phyloP scores from a whole-genome alignment of 331 rosid species.

The Rhamnella rubrinervis region DNA sequence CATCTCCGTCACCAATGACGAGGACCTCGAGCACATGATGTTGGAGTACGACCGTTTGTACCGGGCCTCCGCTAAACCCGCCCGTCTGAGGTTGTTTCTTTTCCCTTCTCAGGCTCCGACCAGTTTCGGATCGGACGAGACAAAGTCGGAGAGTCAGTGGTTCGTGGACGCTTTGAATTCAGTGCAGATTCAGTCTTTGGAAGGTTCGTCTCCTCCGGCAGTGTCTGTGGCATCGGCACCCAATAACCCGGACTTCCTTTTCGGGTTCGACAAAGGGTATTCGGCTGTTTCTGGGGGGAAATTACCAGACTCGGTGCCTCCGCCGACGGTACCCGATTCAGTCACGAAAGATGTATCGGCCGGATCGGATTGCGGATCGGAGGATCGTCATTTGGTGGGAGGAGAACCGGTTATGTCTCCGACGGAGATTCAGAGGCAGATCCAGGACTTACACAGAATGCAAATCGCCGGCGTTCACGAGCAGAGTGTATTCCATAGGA shows the following conservation, averaged over 20 bases:
- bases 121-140: slow-evolving; percentile 31
- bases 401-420: slow-evolving; percentile 33
- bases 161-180: slow-evolving; percentile 86
- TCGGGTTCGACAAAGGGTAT: slow-evolving; percentile 67
- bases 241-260: slow-evolving; percentile 66
- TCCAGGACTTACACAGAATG: slow-evolving; percentile 52
- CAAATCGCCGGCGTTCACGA: slow-evolving; percentile 40
- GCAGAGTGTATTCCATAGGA: slow-evolving; percentile 38
- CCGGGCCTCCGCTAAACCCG: slow-evolving; percentile 71
- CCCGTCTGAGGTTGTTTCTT: slow-evolving; percentile 66
- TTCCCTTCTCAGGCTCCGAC: slow-evolving; percentile 39
- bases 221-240: slow-evolving; percentile 8
- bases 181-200: slow-evolving; percentile 47
- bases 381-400: slow-evolving; percentile 42
- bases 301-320: slow-evolving; percentile 28
- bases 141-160: slow-evolving; percentile 69
- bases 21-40: slow-evolving; percentile 86
- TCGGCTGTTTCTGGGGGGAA: slow-evolving; percentile 31
- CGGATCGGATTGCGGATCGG: slow-evolving; percentile 47
- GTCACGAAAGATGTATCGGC: slow-evolving; percentile 32
- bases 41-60: slow-evolving; percentile 72
- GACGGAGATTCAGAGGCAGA: slow-evolving; percentile 50
- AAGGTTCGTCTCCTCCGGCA: slow-evolving; percentile 41
- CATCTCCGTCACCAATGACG: slow-evolving; percentile 81
- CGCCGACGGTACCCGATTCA: slow-evolving; percentile 32